Evolutionary conservation across 768 basidiomycete genomes (phyloP).

Genomic region (Lentinula sp.): DNA sequence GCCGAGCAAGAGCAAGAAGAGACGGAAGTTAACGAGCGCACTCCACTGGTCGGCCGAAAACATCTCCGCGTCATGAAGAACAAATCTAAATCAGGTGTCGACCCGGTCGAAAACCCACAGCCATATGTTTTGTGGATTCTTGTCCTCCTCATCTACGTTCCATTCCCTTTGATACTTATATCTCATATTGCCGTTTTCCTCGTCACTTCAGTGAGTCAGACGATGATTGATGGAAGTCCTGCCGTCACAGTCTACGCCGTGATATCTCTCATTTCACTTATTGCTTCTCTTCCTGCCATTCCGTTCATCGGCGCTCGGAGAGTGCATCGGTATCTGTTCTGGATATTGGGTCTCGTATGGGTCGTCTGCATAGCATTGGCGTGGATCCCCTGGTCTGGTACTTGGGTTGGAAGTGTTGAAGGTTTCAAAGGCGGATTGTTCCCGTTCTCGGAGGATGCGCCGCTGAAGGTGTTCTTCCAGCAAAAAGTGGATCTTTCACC

Average conservation of each 20-base stretch:
- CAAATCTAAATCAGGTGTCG: background rate
- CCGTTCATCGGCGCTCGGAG: constrained; percentile 39
- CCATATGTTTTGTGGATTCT: constrained; percentile 49
- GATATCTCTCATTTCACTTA: constrained; percentile 32
- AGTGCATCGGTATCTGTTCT: background rate
- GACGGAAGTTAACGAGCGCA: constrained; percentile 44
- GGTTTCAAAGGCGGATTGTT: constrained; percentile 25
- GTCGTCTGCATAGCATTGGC: background rate
- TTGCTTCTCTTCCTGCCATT: constrained; percentile 53
- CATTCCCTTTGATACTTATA: constrained; percentile 46
- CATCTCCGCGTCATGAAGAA: background rate
- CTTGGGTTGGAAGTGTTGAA: background rate
- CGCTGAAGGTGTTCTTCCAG: constrained; percentile 68
- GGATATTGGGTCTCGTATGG: background rate
- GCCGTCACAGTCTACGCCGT: constrained; percentile 12
- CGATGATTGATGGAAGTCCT: constrained; percentile 53
- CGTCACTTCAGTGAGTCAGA: constrained; percentile 46
- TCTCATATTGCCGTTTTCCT: constrained; percentile 44
- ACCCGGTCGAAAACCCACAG: constrained; percentile 11
- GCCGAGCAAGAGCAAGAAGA: constrained; percentile 9
- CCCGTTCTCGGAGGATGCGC: constrained; percentile 58
- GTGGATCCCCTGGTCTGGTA: constrained; percentile 19
- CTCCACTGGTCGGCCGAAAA: constrained; percentile 32
- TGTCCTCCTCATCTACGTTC: constrained; percentile 50
- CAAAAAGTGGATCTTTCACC: constrained; percentile 46